Percentiles rank a stretch among this genome's conserved stretches.
Evolutionary conservation across 257 asterid genomes (phyloP).

Genomic region (Voacanga thouarsii): DNA sequence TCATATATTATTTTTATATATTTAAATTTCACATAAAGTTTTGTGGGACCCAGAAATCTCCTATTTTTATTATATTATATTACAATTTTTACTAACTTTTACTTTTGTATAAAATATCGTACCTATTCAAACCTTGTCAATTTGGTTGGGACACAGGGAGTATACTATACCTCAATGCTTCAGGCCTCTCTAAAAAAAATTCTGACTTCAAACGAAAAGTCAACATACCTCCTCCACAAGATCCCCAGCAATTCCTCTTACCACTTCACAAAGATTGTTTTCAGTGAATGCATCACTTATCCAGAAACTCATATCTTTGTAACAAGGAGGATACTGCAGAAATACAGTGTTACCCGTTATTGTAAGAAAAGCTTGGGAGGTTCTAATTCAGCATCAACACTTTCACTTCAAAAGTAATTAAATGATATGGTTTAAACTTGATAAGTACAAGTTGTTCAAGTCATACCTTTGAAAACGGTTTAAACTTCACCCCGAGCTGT

Average conservation of each 20-base stretch:
- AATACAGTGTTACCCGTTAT: background rate
- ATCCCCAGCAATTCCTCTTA: conserved; percentile 86
- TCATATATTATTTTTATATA: no score
- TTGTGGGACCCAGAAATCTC: no score
- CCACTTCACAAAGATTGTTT: conserved; percentile 87
- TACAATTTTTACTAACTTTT: no score
- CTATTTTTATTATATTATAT: no score
- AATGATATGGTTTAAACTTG: background rate
- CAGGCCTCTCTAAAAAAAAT: background rate
- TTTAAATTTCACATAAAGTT: no score
- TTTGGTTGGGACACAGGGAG: no score
- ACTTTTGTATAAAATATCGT: no score
- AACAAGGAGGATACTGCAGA: conserved; percentile 91
- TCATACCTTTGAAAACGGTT: conserved; percentile 83
- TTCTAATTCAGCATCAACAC: background rate
- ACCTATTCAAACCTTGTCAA: no score
- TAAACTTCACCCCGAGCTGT: conserved; percentile 80
- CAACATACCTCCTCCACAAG: conserved; percentile 79
- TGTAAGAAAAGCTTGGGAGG: background rate
- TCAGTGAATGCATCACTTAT: conserved; percentile 75
- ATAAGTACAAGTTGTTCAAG: background rate
- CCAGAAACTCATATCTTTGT: conserved; percentile 94
- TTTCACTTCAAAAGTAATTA: background rate
- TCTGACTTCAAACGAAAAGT: background rate
- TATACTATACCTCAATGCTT: background rate